phyloP scores from a whole-genome alignment of 208 protist genomes.

The Eutreptiella sp. region DNA sequence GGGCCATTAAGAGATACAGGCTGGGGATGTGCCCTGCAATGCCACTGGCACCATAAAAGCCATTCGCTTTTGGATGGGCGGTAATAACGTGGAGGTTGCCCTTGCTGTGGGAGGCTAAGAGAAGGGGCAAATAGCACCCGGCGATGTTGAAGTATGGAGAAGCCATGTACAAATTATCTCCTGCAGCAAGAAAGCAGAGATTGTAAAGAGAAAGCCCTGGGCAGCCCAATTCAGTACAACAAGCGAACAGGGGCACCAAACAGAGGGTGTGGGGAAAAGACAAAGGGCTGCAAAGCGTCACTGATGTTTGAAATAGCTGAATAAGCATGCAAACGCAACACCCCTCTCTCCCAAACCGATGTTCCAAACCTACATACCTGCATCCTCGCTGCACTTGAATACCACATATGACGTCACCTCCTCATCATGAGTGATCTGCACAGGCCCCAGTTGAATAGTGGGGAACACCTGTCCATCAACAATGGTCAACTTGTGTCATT shows the following conservation, averaged over 20 bases:
- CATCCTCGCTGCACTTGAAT: not conserved
- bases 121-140: slow-evolving; percentile 12
- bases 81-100: slow-evolving; percentile 20
- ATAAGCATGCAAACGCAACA: too few relatives aligned
- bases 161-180: slow-evolving; percentile 5
- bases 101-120: slow-evolving; percentile 22
- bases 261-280: too few relatives aligned
- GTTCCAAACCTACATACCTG: too few relatives aligned
- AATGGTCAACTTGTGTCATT: not conserved
- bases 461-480: slow-evolving; percentile 38
- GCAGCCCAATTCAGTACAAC: too few relatives aligned
- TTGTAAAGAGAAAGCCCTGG: too few relatives aligned
- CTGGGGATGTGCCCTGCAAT: slow-evolving; percentile 10
- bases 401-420: slow-evolving; percentile 30
- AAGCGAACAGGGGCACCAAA: too few relatives aligned
- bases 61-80: slow-evolving; percentile 7
- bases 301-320: too few relatives aligned
- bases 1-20: slow-evolving; percentile 13
- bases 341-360: too few relatives aligned
- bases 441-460: slow-evolving; percentile 44
- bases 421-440: slow-evolving; percentile 42
- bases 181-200: too few relatives aligned
- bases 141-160: slow-evolving; percentile 51
- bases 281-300: too few relatives aligned
- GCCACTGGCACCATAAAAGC: slow-evolving; percentile 20